Evolutionary conservation across 495 filamentous ascomycete species (phyloP).

Genomic region (Hyaloscypha hepaticicola): DNA sequence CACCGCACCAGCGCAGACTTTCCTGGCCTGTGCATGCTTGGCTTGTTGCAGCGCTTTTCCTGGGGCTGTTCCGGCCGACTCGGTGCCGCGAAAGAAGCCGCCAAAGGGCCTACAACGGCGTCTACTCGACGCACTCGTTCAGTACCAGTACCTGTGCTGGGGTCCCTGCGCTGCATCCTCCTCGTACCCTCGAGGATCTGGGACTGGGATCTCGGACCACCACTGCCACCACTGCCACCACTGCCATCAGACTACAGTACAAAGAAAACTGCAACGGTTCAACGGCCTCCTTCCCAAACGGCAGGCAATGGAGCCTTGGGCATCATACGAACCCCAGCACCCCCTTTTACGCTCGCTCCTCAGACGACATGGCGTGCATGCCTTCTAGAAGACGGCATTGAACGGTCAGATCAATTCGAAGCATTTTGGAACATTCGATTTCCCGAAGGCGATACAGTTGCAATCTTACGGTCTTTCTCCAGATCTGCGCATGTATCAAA

Average conservation of each 20-base stretch:
- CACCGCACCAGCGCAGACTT: background rate
- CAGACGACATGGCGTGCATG: too few relatives aligned
- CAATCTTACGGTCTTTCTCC: conserved; percentile 6
- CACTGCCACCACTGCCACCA: too few relatives aligned
- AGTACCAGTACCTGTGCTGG: too few relatives aligned
- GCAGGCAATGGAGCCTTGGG: background rate
- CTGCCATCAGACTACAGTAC: too few relatives aligned
- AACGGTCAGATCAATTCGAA: too few relatives aligned
- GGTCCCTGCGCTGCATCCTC: background rate
- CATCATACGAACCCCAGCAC: background rate
- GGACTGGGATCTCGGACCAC: background rate
- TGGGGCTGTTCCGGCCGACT: background rate
- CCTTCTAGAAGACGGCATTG: too few relatives aligned
- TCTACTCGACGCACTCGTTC: background rate
- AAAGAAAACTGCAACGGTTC: too few relatives aligned
- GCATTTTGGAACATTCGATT: too few relatives aligned
- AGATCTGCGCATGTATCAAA: conserved; percentile 13
- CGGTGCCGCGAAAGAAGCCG: background rate
- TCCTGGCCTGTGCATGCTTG: background rate
- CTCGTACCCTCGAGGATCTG: background rate
- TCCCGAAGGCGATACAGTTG: background rate
- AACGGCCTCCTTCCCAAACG: background rate
- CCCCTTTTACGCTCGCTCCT: too few relatives aligned
- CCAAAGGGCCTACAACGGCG: background rate
- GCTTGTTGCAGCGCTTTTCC: background rate